Percentiles rank a stretch among this genome's conserved stretches.
Conservation (phyloP, 2,329 filamentous ascomycete genomes). For the Claviceps cyperi region DNA sequence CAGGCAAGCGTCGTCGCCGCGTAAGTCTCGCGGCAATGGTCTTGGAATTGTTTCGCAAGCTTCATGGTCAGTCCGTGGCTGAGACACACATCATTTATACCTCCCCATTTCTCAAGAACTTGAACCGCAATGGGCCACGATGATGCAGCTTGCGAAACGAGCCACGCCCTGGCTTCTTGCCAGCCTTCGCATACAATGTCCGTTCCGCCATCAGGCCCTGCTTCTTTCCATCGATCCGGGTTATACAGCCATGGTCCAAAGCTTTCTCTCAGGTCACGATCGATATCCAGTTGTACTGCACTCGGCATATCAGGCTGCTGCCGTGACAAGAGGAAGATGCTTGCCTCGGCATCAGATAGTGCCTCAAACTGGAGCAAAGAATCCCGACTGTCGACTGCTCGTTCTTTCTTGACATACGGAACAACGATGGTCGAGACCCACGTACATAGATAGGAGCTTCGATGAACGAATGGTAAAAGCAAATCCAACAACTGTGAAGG, state of each 20-base stretch:
- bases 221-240: conserved; percentile 37
- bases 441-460: conserved; percentile 43
- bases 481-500: conserved; percentile 53
- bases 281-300: conserved; percentile 28
- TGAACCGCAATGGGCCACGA: conserved; percentile 49
- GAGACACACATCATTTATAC: conserved; percentile 54
- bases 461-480: conserved; percentile 51
- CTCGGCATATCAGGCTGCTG: conserved; percentile 37
- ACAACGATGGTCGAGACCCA: conserved; percentile 58
- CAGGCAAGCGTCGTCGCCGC: conserved; percentile 52
- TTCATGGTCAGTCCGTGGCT: conserved; percentile 43
- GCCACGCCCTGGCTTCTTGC: conserved; percentile 56
- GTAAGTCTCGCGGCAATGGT: conserved; percentile 48
- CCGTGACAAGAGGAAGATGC: conserved; percentile 46
- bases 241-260: conserved; percentile 63
- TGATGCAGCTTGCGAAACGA: conserved; percentile 41
- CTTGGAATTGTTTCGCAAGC: conserved; percentile 45
- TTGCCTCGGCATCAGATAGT: conserved; percentile 42
- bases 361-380: conserved; percentile 50
- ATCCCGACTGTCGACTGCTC: conserved; percentile 50
- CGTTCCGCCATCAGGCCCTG: conserved; percentile 3
- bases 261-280: conserved; percentile 52
- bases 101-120: conserved; percentile 58
- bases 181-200: conserved; percentile 42
- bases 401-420: conserved; percentile 52